These are phyloP conservation scores for Aegilops bicornis DNA, from an alignment of 176 grass and related monocot genomes.

Conservation along the genomic window DNA sequence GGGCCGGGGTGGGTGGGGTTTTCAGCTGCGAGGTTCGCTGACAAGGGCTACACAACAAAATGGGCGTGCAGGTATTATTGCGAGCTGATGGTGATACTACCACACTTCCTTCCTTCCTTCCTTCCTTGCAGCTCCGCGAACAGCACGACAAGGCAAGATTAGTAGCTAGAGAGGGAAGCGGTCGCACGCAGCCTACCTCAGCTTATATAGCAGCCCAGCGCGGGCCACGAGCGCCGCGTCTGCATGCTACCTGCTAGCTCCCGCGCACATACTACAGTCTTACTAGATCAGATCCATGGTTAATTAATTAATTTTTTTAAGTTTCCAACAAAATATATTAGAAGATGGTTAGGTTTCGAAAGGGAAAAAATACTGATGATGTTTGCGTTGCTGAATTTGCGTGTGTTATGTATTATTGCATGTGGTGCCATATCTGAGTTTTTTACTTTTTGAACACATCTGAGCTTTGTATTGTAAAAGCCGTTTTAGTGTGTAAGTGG, in stretches of 20 bases:
- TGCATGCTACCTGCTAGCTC: not conserved
- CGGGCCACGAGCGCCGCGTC: not conserved
- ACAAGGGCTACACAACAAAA: conserved; percentile 88
- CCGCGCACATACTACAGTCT: not conserved
- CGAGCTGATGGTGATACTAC: conserved; percentile 67
- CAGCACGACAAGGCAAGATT: not conserved
- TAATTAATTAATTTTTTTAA: not conserved
- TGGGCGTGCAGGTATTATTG: conserved; percentile 61
- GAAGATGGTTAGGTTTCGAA: not conserved
- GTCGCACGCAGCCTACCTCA: conserved; percentile 34
- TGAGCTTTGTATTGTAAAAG: not conserved
- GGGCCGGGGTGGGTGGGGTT: conserved; percentile 40
- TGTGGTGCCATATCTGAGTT: not conserved
- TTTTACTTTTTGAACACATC: too few relatives aligned
- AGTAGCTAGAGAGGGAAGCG: conserved; percentile 11
- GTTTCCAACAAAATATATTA: not conserved
- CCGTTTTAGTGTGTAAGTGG: not conserved
- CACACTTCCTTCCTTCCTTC: not conserved
- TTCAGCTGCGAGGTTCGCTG: conserved; percentile 75
- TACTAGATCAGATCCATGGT: not conserved
- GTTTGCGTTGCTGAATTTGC: not conserved
- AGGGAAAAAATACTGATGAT: too few relatives aligned
- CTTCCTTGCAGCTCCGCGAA: not conserved
- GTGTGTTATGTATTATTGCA: not conserved
- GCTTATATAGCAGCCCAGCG: conserved; percentile 28